Percentiles rank a stretch among this genome's conserved stretches.
These are phyloP conservation scores for Flaveria robusta DNA, from an alignment of 129 eudicot genomes.

Conservation along the genomic window DNA sequence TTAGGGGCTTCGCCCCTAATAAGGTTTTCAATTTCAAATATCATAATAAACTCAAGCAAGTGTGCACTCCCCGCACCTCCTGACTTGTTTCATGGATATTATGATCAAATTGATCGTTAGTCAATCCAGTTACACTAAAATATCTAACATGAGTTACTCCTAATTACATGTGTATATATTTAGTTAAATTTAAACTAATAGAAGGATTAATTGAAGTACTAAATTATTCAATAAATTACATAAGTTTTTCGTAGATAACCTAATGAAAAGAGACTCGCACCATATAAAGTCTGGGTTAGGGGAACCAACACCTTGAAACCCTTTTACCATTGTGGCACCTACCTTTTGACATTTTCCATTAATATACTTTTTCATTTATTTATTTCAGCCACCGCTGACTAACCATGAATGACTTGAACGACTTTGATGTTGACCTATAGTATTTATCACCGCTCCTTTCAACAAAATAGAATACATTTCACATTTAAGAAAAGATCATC, in stretches of 20 bases:
- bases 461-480: not conserved
- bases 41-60: too few relatives aligned
- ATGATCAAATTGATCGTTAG: too few relatives aligned
- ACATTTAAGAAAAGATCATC: not conserved
- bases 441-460: constrained; percentile 3
- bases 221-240: not conserved
- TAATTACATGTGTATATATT: not conserved
- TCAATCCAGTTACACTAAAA: too few relatives aligned
- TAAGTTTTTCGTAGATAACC: not conserved
- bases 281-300: constrained; percentile 42
- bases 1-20: too few relatives aligned
- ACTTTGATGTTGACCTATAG: constrained; percentile 23
- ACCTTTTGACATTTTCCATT: constrained; percentile 36
- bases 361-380: not conserved
- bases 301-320: constrained; percentile 44
- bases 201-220: not conserved
- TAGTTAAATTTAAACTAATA: not conserved
- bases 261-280: not conserved
- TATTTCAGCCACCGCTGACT: constrained; percentile 28
- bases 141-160: too few relatives aligned
- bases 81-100: too few relatives aligned
- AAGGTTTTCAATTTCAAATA: too few relatives aligned
- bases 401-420: constrained; percentile 33
- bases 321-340: constrained; percentile 33
- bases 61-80: too few relatives aligned